Evolutionary conservation across 306 rosid species (phyloP).

Genomic region (Fagus sylvatica): DNA sequence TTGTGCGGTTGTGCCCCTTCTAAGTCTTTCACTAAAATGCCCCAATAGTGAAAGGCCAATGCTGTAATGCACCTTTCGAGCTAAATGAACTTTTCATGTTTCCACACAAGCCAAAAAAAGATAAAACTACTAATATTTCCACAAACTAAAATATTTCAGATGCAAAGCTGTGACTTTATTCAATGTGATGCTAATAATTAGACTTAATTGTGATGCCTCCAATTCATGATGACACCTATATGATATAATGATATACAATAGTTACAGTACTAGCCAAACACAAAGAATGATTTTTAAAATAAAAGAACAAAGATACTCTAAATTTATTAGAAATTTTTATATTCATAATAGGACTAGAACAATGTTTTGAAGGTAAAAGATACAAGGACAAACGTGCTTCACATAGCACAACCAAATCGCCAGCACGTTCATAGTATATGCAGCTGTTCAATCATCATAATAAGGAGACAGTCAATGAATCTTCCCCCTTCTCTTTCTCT

Average conservation of each 20-base stretch:
- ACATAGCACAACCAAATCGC: slow-evolving; percentile 7
- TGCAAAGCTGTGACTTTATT: neutral
- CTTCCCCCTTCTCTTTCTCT: slow-evolving; percentile 1
- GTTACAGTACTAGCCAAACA: too few relatives aligned
- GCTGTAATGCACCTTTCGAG: too few relatives aligned
- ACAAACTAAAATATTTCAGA: neutral
- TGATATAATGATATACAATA: too few relatives aligned
- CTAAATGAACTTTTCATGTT: too few relatives aligned
- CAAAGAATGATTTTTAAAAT: too few relatives aligned
- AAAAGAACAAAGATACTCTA: neutral
- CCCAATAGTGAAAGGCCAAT: neutral
- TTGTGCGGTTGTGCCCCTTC: neutral
- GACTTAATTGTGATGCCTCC: too few relatives aligned
- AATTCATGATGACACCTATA: too few relatives aligned
- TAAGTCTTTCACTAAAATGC: neutral
- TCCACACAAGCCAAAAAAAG: too few relatives aligned
- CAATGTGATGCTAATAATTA: too few relatives aligned
- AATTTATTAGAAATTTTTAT: neutral
- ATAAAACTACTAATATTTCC: too few relatives aligned
- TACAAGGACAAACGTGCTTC: neutral
- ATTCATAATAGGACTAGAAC: neutral
- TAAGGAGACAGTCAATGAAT: slow-evolving; percentile 9
- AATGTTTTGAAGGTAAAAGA: neutral
- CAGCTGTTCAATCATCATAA: neutral
- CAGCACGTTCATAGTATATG: slow-evolving; percentile 5